These are phyloP conservation scores for Teunomyces lycoperdinae DNA, from an alignment of 805 yeast genomes.

Conservation along the genomic window DNA sequence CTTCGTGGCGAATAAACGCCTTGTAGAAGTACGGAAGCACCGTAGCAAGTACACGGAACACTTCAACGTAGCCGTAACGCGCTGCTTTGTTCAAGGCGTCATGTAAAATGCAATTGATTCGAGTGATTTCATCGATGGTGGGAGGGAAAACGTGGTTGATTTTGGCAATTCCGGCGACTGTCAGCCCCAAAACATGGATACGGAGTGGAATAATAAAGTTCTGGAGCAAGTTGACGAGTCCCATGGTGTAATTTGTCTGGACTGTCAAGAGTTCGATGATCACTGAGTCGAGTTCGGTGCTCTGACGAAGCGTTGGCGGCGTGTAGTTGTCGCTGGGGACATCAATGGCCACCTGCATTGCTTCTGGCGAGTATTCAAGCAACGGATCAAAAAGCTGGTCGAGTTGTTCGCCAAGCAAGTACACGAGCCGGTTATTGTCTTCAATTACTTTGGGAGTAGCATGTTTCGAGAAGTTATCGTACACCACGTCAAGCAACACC, in stretches of 20 bases:
- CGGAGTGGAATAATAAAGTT: constrained; percentile 77
- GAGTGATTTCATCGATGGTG: constrained; percentile 88
- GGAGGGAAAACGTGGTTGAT: constrained; percentile 87
- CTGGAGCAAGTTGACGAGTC: constrained; percentile 71
- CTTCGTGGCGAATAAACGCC: constrained; percentile 91
- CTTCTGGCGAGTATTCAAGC: constrained; percentile 89
- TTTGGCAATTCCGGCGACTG: constrained; percentile 57
- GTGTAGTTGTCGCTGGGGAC: constrained; percentile 45
- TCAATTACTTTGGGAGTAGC: constrained; percentile 45
- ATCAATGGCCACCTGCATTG: constrained; percentile 65
- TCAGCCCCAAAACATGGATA: constrained; percentile 57
- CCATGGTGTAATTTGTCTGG: constrained; percentile 73
- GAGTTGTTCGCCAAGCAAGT: constrained; percentile 75
- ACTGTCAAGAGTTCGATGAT: constrained; percentile 64
- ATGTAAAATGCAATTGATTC: constrained; percentile 81
- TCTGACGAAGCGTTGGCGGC: constrained; percentile 7
- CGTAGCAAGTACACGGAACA: constrained; percentile 74
- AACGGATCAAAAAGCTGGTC: constrained; percentile 89
- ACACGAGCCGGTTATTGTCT: constrained; percentile 73
- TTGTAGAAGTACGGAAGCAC: constrained; percentile 89
- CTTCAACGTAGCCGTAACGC: constrained; percentile 70
- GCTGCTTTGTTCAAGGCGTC: constrained; percentile 69
- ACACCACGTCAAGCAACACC: constrained; percentile 69
- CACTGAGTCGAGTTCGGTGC: constrained; percentile 41
- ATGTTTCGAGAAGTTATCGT: constrained; percentile 44